Conservation (phyloP, 148 eudicot genomes). For the Spergularia bocconei region DNA sequence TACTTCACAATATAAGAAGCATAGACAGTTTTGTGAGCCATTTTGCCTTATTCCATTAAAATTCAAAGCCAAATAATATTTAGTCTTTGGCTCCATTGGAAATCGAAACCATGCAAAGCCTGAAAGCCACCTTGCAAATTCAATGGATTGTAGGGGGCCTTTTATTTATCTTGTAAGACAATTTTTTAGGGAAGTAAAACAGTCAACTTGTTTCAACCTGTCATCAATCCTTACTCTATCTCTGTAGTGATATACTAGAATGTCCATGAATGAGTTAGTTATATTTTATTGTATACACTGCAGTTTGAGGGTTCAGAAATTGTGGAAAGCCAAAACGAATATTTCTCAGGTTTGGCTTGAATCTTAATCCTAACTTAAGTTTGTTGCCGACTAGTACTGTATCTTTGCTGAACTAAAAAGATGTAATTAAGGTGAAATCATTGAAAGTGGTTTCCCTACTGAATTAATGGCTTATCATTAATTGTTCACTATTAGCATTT, state of each 20-base stretch:
- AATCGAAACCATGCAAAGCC: too few species aligned
- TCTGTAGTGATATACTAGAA: not conserved
- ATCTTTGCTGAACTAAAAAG: too few species aligned
- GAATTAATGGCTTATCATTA: not conserved
- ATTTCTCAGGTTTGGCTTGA: slow-evolving; percentile 62
- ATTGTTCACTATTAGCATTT: not conserved
- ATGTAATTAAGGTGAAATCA: not conserved
- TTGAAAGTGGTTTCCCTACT: not conserved
- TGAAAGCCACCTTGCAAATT: too few species aligned
- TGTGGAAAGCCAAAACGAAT: slow-evolving; percentile 59
- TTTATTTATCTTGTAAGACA: too few species aligned
- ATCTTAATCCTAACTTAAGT: slow-evolving; percentile 1
- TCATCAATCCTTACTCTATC: slow-evolving; percentile 1
- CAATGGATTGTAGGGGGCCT: too few species aligned
- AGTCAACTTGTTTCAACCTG: not conserved
- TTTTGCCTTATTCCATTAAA: too few species aligned
- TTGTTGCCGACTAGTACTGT: not conserved
- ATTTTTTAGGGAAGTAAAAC: not conserved
- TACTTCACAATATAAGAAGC: too few species aligned
- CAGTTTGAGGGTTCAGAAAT: slow-evolving; percentile 90
- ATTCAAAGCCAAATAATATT: too few species aligned
- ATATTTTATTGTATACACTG: slow-evolving; percentile 29
- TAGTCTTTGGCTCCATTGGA: too few species aligned
- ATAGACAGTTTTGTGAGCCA: too few species aligned
- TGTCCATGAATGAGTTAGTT: slow-evolving; percentile 3